Base-by-base conservation (phyloP, 192 early-diverging fungal species). In the Coemansia javaensis region DNA sequence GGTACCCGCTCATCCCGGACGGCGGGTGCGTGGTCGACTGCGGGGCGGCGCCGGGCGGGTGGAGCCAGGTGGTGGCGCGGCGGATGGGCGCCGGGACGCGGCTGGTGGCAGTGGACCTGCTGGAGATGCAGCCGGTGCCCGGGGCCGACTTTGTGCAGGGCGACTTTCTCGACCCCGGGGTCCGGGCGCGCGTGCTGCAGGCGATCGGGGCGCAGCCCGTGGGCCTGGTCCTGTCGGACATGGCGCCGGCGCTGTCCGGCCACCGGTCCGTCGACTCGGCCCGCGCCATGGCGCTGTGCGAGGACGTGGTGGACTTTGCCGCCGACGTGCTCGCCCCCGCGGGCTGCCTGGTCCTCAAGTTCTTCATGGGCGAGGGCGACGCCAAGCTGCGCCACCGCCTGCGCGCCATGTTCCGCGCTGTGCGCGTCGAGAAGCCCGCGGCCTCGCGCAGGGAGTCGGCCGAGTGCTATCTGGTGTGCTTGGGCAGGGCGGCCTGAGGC, bases 221-320 rank as follows among this genome's bases (percentile, higher is more conserved):
- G 9, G 74, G 80, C 11, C 46, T 76, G 11, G 42, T 85, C 5
- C 34, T 80, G 20, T 82, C 81, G 13, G 90, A 93, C 38, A 90
- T 93, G 89, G 85, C 88, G 14, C 90, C 88, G 40, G 74, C 82
- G 37, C 89, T 88, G 42, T 83, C 84, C 7, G 89, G 89, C 3
- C 67, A 75, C 43, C 81, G 82, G 34, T 68, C 78, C 4, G 75
- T 80, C 4, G 89, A 93, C 57, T 82, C 85, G 7, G 71, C 74
- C 1, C 51, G 70, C 40, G 80, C 81, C 0, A 82, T 82, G 81
- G 60, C 53, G 17, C 75, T 93, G 21, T 89, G 86, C 44, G 79
- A 84, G 42, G 76, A 80, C 2, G 82, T 84, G 0, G 53, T 90
- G 23, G 50, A 28, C 0, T 85, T 90, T 50, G 83, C 89, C 0